These are phyloP conservation scores for Graphilbum sp. DNA, from an alignment of 2,329 filamentous ascomycete species.

Conservation along the genomic window DNA sequence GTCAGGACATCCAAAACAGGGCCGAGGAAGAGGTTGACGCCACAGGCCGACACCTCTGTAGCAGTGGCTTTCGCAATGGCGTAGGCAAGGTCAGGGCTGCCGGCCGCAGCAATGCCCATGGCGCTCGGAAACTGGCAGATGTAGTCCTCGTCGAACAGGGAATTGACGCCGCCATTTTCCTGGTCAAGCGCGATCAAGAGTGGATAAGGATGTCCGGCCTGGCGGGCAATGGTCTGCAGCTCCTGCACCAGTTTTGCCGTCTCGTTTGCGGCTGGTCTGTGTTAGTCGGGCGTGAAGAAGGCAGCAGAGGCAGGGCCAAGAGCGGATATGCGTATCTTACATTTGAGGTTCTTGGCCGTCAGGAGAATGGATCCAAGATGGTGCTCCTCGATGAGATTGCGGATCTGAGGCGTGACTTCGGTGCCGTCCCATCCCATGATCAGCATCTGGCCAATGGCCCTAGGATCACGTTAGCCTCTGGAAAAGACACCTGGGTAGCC, in stretches of 20 bases:
- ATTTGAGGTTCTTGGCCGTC: constrained; percentile 73
- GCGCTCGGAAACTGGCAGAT: constrained; percentile 94
- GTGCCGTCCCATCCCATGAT: constrained; percentile 81
- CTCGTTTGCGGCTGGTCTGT: constrained; percentile 62
- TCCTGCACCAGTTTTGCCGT: constrained; percentile 79
- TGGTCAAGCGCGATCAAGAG: constrained; percentile 86
- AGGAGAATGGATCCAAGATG: constrained; percentile 79
- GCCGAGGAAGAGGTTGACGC: constrained; percentile 89
- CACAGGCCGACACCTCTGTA: constrained; percentile 79
- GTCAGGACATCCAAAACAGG: constrained; percentile 88
- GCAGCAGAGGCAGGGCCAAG: neutral
- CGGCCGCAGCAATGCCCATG: constrained; percentile 91
- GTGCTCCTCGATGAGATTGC: constrained; percentile 62
- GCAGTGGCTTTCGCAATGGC: constrained; percentile 86
- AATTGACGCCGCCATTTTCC: constrained; percentile 96
- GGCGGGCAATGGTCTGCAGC: constrained; percentile 77
- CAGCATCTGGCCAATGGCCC: constrained; percentile 60
- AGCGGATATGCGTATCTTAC: constrained; percentile 25
- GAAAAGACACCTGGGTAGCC: too few species aligned
- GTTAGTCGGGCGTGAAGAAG: neutral
- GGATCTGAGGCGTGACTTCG: constrained; percentile 68
- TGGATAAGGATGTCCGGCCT: constrained; percentile 79
- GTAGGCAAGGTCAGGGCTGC: constrained; percentile 70
- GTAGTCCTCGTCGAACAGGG: constrained; percentile 86
- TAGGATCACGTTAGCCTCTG: constrained; percentile 19